Conservation (phyloP, 106 monocot species). For the Acorus gramineus region DNA sequence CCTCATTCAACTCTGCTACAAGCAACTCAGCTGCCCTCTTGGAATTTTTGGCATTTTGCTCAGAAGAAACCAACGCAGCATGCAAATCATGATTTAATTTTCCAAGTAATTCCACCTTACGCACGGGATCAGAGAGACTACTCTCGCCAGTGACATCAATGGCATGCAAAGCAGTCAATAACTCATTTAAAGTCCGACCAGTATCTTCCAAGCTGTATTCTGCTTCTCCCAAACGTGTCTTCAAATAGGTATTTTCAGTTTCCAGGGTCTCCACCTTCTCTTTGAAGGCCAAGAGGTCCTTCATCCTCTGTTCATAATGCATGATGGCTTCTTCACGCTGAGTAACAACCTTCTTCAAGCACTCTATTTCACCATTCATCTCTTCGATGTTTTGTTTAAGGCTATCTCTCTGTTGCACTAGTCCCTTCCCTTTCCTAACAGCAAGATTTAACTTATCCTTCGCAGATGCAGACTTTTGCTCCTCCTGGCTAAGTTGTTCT, state of each 20-base stretch:
- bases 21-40: constrained; percentile 71
- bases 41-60: constrained; percentile 65
- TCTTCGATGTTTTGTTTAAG: constrained; percentile 73
- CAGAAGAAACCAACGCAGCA: constrained; percentile 29
- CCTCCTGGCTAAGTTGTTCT: constrained; percentile 67
- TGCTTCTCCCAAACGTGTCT: constrained; percentile 30
- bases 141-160: constrained; percentile 34
- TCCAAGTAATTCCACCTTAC: constrained; percentile 39
- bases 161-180: constrained; percentile 36
- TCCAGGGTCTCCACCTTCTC: constrained; percentile 5
- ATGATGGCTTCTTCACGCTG: constrained; percentile 28
- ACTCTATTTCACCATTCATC: constrained; percentile 28
- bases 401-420: constrained; percentile 90
- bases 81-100: constrained; percentile 42
- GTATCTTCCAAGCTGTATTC: constrained; percentile 31
- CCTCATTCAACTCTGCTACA: constrained; percentile 85
- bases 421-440: constrained; percentile 90
- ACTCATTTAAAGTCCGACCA: constrained; percentile 22
- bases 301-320: too few relatives aligned
- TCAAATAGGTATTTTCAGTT: constrained; percentile 47
- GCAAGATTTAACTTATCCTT: constrained; percentile 93
- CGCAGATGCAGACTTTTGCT: constrained; percentile 49
- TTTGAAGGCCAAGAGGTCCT: too few relatives aligned
- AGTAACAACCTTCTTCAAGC: constrained; percentile 35
- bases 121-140: constrained; percentile 41